Evolutionary conservation across 2,329 filamentous ascomycete genomes (phyloP), one percentile per base, ranked within the genome.

Genomic region (Diaporthe nobilis): DNA sequence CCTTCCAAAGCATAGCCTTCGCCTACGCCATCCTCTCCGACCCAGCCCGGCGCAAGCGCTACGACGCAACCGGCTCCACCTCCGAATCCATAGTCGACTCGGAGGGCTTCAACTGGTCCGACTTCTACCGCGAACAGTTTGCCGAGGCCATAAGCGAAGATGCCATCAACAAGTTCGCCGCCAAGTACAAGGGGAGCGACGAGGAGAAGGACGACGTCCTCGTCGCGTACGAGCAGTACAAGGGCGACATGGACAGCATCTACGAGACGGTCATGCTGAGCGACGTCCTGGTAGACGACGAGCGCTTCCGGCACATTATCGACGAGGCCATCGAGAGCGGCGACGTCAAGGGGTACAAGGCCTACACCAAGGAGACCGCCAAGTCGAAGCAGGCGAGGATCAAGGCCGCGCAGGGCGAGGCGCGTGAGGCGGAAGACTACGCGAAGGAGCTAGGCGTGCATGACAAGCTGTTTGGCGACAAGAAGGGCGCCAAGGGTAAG

Each of bases 1-100:
- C 90, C 72, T 99, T 99, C 84, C 97, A 99, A 85, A 89, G 94
- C 79, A 92, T 99, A 79, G 96, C 96, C 34, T 96, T 98, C 81
- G 96, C 97, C 71, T 98, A 98, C 82, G 96, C 95, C 47, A 91
- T 99, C 68, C 94, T 99, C 49, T 98, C 95, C 44, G 95, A 98
- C 80, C 89, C 93, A 31, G 88, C 89, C 28, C 92, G 97, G 72
- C 94, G 97, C 79, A 92, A 92, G 80, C 94, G 95, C 76, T 99
- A 98, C 86, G 96, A 99, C 82, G 88, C 90, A 72, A 98, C 96
- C 0, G 97, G 97, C 73, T 97, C 94, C 74, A 98, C 96, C 0
- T 92, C 94, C 15, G 96, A 98, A 82, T 93, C 92, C 12, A 90
- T 98, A 31, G 90, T 93, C 44, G 93, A 95, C 82, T 90, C 91